Evolutionary conservation across 108 stramenopile genomes (phyloP).

Genomic region (Skeletonema marinoi): DNA sequence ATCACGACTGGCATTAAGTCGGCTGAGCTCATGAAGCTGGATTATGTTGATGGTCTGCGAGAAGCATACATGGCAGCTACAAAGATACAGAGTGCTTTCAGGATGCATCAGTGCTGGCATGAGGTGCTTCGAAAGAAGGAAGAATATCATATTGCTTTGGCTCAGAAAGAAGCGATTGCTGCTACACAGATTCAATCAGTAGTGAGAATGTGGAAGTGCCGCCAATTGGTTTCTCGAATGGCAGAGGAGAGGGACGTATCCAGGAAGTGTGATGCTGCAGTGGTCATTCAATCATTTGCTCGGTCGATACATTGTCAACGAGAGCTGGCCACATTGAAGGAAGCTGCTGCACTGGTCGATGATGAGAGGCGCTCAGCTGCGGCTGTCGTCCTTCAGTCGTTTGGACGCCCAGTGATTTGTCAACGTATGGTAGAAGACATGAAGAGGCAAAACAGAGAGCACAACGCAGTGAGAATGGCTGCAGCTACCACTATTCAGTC

Average conservation of each 20-base stretch:
- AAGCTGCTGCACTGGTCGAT: background rate
- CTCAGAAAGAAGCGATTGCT: background rate
- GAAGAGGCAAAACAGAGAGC: slow-evolving; percentile 4
- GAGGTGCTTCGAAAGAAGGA: background rate
- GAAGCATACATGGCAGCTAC: background rate
- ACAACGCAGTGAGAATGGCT: background rate
- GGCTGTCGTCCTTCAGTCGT: background rate
- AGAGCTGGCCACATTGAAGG: background rate
- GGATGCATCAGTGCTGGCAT: background rate
- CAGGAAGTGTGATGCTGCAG: too few relatives aligned
- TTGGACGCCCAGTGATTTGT: too few relatives aligned
- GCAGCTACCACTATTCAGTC: background rate
- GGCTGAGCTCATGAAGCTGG: background rate
- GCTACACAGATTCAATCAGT: slow-evolving; percentile 6
- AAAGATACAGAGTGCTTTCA: slow-evolving; percentile 7
- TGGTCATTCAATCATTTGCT: too few relatives aligned
- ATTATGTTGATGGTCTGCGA: background rate
- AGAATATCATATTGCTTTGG: background rate
- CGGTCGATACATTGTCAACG: background rate
- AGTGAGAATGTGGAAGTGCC: slow-evolving; percentile 1
- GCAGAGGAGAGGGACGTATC: too few relatives aligned
- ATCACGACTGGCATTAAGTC: too few relatives aligned
- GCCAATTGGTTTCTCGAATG: too few relatives aligned
- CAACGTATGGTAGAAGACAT: too few relatives aligned
- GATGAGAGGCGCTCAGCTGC: too few relatives aligned